Base-by-base conservation (phyloP, 306 rosid species). In the Begonia masoniana region DNA sequence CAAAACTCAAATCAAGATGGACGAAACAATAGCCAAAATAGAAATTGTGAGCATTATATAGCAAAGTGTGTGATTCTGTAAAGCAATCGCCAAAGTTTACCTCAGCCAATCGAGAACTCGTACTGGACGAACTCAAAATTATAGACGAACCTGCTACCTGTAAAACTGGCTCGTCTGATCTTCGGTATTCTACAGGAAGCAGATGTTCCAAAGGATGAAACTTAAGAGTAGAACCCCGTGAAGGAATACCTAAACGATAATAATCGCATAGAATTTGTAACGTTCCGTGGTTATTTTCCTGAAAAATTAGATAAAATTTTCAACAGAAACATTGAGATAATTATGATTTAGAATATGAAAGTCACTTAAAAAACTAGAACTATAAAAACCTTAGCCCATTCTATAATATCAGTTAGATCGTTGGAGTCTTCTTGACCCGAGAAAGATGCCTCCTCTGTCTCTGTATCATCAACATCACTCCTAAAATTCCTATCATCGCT, bases 401-500 rank as follows among this genome's bases (percentile, higher is more conserved):
- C 87, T 66, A 92, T 85, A 70, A 92, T 87, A 63, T 79, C 95
- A 66, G 64, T 62, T 26, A 83, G 84, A 63, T 86, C 99, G 62
- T 63, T 76, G 61, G 91, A 69, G 69, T 92, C 96, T 31, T 92
- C 99, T 76, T 77, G 99, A 62, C 95, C 99, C 10, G 99, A 92
- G 77, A 77, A 48, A 60, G 99, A 83, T 39, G 95, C 82, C 68
- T 86, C 99, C 60, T 86, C 99, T 7, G 93, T 83, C 69, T 83
- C 99, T 2, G 94, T 81, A 68, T 86, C 96, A 76, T 92, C 99
- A 47, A 68, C 79, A 61, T 86, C 99, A 71, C 96, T 83, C 78
- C 99, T 78, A 64, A 74, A 92, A 65, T 75, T 74, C 62, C 95
- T 81, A 61, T 92, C 99, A 64, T 92, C 99, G 62, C 96, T 64